Evolutionary conservation across 2,329 filamentous ascomycete species (phyloP), one percentile per base, ranked within the genome.

Genomic region (Fusarium mundagurra): DNA sequence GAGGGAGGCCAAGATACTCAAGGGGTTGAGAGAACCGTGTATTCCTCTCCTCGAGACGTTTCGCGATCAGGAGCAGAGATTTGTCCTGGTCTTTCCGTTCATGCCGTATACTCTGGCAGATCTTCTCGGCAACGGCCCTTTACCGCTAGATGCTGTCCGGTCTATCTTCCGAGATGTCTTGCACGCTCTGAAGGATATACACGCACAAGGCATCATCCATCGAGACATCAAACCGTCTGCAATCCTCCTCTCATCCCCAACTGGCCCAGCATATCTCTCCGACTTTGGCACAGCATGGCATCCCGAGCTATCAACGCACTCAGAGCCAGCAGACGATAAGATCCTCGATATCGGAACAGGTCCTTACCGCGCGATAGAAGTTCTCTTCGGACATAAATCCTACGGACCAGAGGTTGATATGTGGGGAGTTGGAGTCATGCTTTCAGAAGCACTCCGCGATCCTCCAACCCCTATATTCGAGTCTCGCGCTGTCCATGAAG

Each of bases 211-310:
- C 13, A 95, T 99, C 66, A 92, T 99, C 62, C 96, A 99, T 81
- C 92, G 96, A 64, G 96, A 99, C 80, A 86, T 99, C 80, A 99
- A 99, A 80, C 96, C 96, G 2, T 95, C 94, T 0, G 97, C 98
- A 61, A 88, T 99, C 41, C 86, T 98, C 14, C 87, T 98, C 51
- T 85, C 88, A 47, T 90, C 92, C 0, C 84, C 88, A 1, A 85
- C 88, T 11, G 93, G 93, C 0, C 93, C 94, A 9, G 94, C 93
- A 8, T 93, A 92, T 76, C 87, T 99, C 6, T 91, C 94, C 41
- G 96, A 99, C 82, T 98, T 99, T 84, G 96, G 96, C 58, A 97
- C 96, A 44, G 91, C 95, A 14, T 98, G 95, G 95, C 91, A 92
- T 74, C 89, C 92, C 6, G 82, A 86, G 17, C 77, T 88, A 67